Conservation (phyloP, 805 yeast species). For the Metschnikowia vanudenii region DNA sequence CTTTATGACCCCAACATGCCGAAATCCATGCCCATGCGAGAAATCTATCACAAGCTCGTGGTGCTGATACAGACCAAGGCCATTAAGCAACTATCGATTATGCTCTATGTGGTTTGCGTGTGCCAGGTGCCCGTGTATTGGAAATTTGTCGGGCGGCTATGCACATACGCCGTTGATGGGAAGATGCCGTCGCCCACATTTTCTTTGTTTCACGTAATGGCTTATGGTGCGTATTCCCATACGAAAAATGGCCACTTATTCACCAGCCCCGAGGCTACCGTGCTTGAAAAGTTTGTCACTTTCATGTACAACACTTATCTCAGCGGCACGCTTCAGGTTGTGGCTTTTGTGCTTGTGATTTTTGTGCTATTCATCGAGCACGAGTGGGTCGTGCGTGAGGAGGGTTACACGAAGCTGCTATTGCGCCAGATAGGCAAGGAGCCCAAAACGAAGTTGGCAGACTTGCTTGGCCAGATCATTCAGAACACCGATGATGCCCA, state of each 20-base stretch:
- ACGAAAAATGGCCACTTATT: slow-evolving; percentile 13
- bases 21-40: slow-evolving; percentile 50
- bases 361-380: slow-evolving; percentile 55
- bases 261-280: slow-evolving; percentile 10
- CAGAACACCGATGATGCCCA: not conserved
- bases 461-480: slow-evolving; percentile 28
- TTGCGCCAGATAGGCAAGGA: slow-evolving; percentile 59
- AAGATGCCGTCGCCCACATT: slow-evolving; percentile 41
- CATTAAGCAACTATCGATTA: slow-evolving; percentile 23
- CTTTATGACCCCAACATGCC: slow-evolving; percentile 69
- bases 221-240: slow-evolving; percentile 36
- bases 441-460: slow-evolving; percentile 41
- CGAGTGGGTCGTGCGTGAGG: slow-evolving; percentile 71
- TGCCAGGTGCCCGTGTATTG: slow-evolving; percentile 59
- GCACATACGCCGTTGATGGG: slow-evolving; percentile 57
- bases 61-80: slow-evolving; percentile 16
- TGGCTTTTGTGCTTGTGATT: slow-evolving; percentile 40
- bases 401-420: slow-evolving; percentile 61
- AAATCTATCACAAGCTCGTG: slow-evolving; percentile 44
- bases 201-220: slow-evolving; percentile 30
- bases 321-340: slow-evolving; percentile 39
- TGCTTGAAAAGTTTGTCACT: slow-evolving; percentile 22
- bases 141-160: slow-evolving; percentile 52
- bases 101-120: slow-evolving; percentile 41
- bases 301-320: slow-evolving; percentile 34